Conservation (phyloP, 169 alveolate genomes). For the Cystoisospora suis region DNA sequence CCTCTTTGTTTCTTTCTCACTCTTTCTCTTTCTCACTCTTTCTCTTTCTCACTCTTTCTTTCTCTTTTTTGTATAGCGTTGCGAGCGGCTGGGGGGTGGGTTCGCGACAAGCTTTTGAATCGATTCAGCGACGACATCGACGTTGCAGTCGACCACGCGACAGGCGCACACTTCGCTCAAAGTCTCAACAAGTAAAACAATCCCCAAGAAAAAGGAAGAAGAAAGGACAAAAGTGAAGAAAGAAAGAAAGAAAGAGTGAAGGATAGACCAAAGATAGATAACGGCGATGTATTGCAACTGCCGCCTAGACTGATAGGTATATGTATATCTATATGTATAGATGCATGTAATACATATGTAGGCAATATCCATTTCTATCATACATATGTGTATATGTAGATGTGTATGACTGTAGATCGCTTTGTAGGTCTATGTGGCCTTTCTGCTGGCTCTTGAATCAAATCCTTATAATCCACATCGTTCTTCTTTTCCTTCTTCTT, state of each 20-base stretch:
- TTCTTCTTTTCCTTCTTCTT: conserved; percentile 24
- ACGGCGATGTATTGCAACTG: too few relatives aligned
- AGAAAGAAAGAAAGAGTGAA: not conserved
- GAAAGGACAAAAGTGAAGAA: not conserved
- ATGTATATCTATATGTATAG: too few relatives aligned
- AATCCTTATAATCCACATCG: not conserved
- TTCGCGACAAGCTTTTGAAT: conserved; percentile 92
- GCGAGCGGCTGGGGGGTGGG: conserved; percentile 98
- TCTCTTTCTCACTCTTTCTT: not conserved
- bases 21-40: not conserved
- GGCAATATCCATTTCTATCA: too few relatives aligned
- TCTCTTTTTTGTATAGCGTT: not conserved
- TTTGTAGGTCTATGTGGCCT: too few relatives aligned
- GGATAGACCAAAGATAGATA: too few relatives aligned
- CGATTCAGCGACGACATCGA: conserved; percentile 92
- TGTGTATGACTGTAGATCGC: too few relatives aligned
- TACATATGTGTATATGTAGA: too few relatives aligned
- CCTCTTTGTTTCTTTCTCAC: not conserved
- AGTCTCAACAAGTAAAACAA: conserved; percentile 66
- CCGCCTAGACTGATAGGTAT: too few relatives aligned
- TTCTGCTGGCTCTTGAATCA: not conserved
- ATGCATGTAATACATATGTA: too few relatives aligned
- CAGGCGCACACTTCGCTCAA: conserved; percentile 90
- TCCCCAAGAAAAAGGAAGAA: not conserved
- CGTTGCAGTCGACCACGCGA: conserved; percentile 94